These are phyloP conservation scores for Cardamine chenopodiifolia DNA, from an alignment of 345 rosid genomes.

Conservation along the genomic window DNA sequence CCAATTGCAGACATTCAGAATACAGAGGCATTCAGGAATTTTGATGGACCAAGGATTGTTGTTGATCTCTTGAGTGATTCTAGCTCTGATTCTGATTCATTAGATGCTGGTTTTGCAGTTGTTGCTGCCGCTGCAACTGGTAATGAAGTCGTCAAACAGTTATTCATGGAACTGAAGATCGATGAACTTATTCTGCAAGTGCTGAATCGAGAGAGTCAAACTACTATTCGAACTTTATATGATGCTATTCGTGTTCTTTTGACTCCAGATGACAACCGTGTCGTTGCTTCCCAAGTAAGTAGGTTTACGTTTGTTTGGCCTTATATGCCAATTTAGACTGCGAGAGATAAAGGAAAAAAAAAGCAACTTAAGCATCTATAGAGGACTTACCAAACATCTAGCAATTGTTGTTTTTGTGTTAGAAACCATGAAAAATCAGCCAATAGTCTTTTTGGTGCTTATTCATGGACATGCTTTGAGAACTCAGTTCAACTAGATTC, in stretches of 20 bases:
- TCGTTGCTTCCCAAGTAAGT: constrained; percentile 93
- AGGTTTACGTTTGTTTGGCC: not conserved
- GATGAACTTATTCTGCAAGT: constrained; percentile 75
- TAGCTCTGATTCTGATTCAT: constrained; percentile 48
- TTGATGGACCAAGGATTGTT: constrained; percentile 64
- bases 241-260: constrained; percentile 75
- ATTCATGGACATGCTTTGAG: constrained; percentile 16
- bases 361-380: not conserved
- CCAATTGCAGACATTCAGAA: constrained; percentile 66
- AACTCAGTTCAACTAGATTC: not conserved
- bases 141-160: constrained; percentile 82
- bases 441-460: not conserved
- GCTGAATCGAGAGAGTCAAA: constrained; percentile 49
- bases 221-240: constrained; percentile 55
- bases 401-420: not conserved
- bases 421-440: not conserved
- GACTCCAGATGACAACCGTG: constrained; percentile 90
- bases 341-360: not conserved
- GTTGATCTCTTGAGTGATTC: constrained; percentile 53
- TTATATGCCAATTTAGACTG: not conserved
- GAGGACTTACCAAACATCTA: constrained; percentile 4
- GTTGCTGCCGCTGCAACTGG: constrained; percentile 81
- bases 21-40: constrained; percentile 60
- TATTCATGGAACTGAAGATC: constrained; percentile 76
- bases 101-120: constrained; percentile 64